These are phyloP conservation scores for Vigna angularis DNA, from an alignment of 306 rosid species.

Conservation along the genomic window DNA sequence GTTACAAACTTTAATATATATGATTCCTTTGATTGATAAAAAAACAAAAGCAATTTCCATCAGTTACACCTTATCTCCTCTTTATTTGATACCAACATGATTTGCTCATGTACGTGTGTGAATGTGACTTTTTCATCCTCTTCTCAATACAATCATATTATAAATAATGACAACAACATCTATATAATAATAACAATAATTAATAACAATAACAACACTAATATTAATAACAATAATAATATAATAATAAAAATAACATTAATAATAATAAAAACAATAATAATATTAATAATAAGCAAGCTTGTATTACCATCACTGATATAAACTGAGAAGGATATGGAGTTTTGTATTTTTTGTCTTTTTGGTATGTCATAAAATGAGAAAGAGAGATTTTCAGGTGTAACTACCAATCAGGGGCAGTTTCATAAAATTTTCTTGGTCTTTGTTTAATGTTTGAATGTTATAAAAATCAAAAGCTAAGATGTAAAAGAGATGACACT, in stretches of 20 bases:
- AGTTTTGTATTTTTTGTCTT: neutral
- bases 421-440: conserved; percentile 8
- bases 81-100: conserved; percentile 22
- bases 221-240: too few species aligned
- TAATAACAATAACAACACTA: too few species aligned
- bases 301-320: neutral
- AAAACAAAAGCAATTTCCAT: conserved; percentile 23
- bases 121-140: conserved; percentile 37
- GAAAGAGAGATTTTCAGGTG: conserved; percentile 26
- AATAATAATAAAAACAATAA: too few species aligned
- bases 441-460: conserved; percentile 25
- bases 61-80: conserved; percentile 37
- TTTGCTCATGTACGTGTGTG: conserved; percentile 41
- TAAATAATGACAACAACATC: neutral
- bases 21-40: conserved; percentile 17
- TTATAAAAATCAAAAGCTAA: neutral
- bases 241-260: neutral
- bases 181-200: neutral
- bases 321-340: conserved; percentile 8
- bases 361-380: neutral
- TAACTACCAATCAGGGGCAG: conserved; percentile 28
- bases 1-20: conserved; percentile 26
- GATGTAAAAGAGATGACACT: neutral
- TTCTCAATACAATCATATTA: neutral
- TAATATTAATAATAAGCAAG: too few species aligned